phyloP scores from a whole-genome alignment of 108 stramenopile species.

The Pseudonitzschia delicatissima region DNA sequence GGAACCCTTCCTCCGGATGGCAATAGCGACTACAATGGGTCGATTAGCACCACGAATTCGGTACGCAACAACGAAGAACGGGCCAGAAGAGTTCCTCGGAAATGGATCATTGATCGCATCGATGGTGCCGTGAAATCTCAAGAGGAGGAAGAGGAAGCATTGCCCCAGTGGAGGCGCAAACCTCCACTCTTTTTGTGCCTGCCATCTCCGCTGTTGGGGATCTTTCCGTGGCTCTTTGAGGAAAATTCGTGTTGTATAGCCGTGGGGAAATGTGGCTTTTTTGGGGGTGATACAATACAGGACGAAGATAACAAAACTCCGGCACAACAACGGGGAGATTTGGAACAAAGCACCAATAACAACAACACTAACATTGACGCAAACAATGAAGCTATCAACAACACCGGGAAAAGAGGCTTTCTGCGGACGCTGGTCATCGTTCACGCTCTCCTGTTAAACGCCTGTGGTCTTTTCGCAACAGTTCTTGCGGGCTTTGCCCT shows the following conservation, averaged over 20 bases:
- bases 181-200: background rate
- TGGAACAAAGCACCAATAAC: background rate
- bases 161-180: background rate
- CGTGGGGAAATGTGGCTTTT: background rate
- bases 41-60: background rate
- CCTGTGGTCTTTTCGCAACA: background rate
- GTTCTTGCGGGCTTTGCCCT: background rate
- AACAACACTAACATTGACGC: background rate
- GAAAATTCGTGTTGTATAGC: background rate
- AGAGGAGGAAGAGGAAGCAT: background rate
- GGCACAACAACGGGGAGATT: background rate
- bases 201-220: background rate
- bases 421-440: background rate
- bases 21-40: background rate
- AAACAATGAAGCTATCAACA: too few species aligned
- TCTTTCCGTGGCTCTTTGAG: conserved; percentile 1
- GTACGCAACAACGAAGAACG: background rate
- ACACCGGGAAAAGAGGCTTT: background rate
- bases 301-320: background rate
- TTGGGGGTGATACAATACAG: background rate
- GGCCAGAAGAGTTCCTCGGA: background rate
- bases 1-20: too few species aligned
- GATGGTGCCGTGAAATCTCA: background rate
- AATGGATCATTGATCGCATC: conserved; percentile 3
- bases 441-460: background rate